Conservation (phyloP, 2,329 filamentous ascomycete species). For the Scedosporium aurantiacum region DNA sequence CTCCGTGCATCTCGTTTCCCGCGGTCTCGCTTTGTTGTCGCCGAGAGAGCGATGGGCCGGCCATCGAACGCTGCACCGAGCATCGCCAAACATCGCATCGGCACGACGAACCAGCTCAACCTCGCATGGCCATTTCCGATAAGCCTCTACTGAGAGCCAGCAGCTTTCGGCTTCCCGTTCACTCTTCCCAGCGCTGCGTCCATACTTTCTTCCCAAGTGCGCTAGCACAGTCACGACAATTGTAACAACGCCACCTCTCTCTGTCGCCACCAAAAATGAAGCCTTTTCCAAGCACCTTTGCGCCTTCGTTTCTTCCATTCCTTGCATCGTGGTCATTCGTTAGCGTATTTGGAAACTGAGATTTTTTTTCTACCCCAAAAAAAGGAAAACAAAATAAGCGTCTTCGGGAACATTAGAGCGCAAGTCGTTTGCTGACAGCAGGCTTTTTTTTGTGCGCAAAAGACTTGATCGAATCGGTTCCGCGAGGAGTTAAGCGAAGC, state of each 20-base stretch:
- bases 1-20: not conserved
- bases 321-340: not conserved
- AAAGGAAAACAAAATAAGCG: not conserved
- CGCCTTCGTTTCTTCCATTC: constrained; percentile 1
- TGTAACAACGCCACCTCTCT: not conserved
- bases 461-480: constrained; percentile 41
- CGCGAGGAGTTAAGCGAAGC: constrained; percentile 68
- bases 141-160: not conserved
- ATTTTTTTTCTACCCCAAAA: constrained; percentile 6
- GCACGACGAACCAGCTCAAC: not conserved
- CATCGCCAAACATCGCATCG: not conserved
- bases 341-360: constrained; percentile 1
- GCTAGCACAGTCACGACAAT: not conserved
- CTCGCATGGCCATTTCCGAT: not conserved
- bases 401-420: not conserved
- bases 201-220: not conserved
- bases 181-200: not conserved
- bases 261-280: not conserved
- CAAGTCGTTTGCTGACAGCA: constrained; percentile 3
- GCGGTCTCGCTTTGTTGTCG: not conserved
- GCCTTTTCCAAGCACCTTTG: not conserved
- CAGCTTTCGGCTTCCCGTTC: not conserved
- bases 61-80: not conserved
- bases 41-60: not conserved
- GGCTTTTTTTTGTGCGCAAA: constrained; percentile 4